Percentiles rank a stretch among this genome's conserved stretches.
phyloP scores from a whole-genome alignment of 2,329 filamentous ascomycete species.

The Aspergillus sp. region DNA sequence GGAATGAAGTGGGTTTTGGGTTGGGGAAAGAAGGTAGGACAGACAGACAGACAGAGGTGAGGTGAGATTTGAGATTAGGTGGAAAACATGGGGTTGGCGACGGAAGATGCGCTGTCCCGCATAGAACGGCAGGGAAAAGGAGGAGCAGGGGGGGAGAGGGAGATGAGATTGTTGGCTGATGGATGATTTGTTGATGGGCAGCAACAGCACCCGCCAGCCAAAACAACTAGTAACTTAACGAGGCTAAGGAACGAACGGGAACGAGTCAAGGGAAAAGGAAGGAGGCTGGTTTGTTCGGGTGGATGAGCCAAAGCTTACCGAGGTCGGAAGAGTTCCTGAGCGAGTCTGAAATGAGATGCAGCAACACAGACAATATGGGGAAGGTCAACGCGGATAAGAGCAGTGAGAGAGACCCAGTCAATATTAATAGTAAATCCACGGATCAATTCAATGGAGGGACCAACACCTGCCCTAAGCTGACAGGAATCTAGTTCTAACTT shows the following conservation, averaged over 20 bases:
- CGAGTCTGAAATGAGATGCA: background rate
- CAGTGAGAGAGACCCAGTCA: background rate
- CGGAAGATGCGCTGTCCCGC: slow-evolving; percentile 10
- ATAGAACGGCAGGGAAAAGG: slow-evolving; percentile 10
- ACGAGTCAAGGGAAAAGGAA: no score
- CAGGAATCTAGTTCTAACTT: background rate
- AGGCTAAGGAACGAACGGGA: no score
- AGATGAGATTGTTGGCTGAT: no score
- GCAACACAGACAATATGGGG: background rate
- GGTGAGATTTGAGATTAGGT: slow-evolving; percentile 12
- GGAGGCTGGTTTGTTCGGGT: slow-evolving; percentile 13
- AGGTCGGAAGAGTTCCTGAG: slow-evolving; percentile 16
- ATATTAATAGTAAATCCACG: background rate
- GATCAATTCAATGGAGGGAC: background rate
- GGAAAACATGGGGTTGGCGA: slow-evolving; percentile 18
- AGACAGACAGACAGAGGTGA: slow-evolving; percentile 8
- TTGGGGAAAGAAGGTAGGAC: slow-evolving; percentile 12
- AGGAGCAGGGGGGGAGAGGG: slow-evolving; percentile 5
- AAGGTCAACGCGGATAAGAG: background rate
- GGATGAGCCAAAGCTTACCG: slow-evolving; percentile 18
- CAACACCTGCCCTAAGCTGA: slow-evolving; percentile 1
- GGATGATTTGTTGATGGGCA: slow-evolving; percentile 16
- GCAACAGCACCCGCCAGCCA: background rate
- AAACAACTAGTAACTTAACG: background rate
- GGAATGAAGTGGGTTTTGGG: slow-evolving; percentile 11